Conservation (phyloP, 2,329 filamentous ascomycete genomes). For the Ophiobolus disseminans region DNA sequence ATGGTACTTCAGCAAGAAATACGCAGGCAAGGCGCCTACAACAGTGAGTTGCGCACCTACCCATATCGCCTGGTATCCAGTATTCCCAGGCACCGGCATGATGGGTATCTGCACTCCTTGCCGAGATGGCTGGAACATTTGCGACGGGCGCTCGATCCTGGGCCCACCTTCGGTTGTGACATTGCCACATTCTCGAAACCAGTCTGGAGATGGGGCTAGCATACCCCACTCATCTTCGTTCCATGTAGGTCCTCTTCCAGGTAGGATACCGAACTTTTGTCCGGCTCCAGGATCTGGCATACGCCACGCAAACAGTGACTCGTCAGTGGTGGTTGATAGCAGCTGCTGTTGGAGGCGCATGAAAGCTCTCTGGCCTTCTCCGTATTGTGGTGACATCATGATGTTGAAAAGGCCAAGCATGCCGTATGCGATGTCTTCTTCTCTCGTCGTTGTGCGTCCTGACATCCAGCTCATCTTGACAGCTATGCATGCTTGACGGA, state of each 20-base stretch:
- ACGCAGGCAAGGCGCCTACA: constrained; percentile 4
- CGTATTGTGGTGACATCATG: constrained; percentile 12
- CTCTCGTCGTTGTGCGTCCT: constrained; percentile 16
- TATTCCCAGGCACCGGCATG: neutral
- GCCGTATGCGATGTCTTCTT: constrained; percentile 25
- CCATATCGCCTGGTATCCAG: neutral
- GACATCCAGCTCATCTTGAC: constrained; percentile 23
- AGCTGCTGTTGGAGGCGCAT: constrained; percentile 25
- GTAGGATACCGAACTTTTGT: neutral
- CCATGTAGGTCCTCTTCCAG: neutral
- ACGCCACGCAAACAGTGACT: constrained; percentile 15
- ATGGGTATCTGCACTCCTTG: constrained; percentile 1
- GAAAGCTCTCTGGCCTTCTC: constrained; percentile 21
- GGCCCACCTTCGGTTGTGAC: neutral
- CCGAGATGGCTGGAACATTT: neutral
- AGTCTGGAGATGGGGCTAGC: constrained; percentile 9
- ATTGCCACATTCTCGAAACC: constrained; percentile 1
- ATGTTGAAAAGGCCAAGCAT: constrained; percentile 27
- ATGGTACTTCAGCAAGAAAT: neutral
- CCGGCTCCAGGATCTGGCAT: neutral
- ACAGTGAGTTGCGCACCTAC: neutral
- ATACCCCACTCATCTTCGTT: constrained; percentile 6
- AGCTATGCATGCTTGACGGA: constrained; percentile 5
- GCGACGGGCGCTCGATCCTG: neutral
- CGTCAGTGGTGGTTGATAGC: constrained; percentile 10